Evolutionary conservation across 805 yeast genomes (phyloP).

Genomic region (Candida ipomoeae): DNA sequence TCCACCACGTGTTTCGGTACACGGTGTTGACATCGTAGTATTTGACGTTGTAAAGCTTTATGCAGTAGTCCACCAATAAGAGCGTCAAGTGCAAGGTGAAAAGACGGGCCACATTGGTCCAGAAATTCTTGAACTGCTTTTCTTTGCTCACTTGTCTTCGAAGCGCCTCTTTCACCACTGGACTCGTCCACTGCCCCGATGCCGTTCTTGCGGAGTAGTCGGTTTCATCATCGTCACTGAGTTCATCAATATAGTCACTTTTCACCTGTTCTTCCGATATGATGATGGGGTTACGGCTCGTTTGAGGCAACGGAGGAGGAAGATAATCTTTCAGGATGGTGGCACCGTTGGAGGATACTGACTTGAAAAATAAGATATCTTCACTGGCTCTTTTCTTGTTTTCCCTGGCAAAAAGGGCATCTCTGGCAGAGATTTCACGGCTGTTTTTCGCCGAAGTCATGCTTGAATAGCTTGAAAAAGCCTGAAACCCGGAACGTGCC

Average conservation of each 20-base stretch:
- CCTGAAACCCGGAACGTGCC: neutral
- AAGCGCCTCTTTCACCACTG: conserved; percentile 43
- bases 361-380: conserved; percentile 6
- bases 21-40: conserved; percentile 9
- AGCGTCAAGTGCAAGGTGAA: conserved; percentile 26
- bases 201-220: neutral
- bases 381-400: neutral
- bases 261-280: neutral
- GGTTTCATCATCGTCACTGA: conserved; percentile 1
- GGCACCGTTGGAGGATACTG: conserved; percentile 7
- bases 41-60: conserved; percentile 8
- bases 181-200: conserved; percentile 35
- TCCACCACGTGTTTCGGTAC: conserved; percentile 9
- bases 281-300: conserved; percentile 12
- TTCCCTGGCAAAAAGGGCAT: neutral
- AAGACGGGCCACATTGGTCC: conserved; percentile 24
- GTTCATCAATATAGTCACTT: conserved; percentile 4
- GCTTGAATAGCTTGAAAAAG: neutral
- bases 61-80: conserved; percentile 7
- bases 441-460: neutral
- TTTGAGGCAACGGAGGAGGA: conserved; percentile 10
- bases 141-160: conserved; percentile 43
- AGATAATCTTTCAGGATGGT: conserved; percentile 11
- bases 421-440: neutral
- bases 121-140: conserved; percentile 28